Evolutionary conservation across 306 rosid genomes (phyloP), one percentile per base, ranked within the genome.

Genomic region (Echinosophora koreensis): DNA sequence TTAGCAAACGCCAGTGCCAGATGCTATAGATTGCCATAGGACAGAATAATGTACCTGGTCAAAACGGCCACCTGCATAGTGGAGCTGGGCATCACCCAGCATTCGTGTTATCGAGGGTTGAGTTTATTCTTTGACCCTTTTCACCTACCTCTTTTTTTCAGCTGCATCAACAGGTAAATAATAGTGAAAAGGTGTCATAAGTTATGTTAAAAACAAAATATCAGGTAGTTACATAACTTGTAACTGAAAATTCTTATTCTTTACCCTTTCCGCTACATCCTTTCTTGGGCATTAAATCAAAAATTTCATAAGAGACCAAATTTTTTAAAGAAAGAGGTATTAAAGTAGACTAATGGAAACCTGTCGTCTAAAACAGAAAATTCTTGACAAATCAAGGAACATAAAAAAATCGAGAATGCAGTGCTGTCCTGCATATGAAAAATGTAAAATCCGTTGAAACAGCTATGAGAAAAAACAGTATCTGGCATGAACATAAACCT

Each of bases 61-160:
- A 84, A 84, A 78, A 80, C 74, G 79, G 15, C 86, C 84, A 52
- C 77, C 81, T 30, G 87, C 89, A 84, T 85, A 94, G 82, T 83
- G 87, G 69, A 88, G 79, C 4, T 85, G 85, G 82, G 97, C 98
- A 66, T 92, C 90, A 52, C 97, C 97, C 61, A 89, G 75, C 93
- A 86, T 85, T 68, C 61, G 77, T 49, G 88, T 84, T 61, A 90
- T 38, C 47, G 89, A 59, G 90, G 93, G 54, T 81, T 88, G 49
- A 86, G 83, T 71, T 88, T 92, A 60, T 90, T 92, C 80, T 64
- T 94, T 66, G 97, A 87, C 65, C 98, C 97, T 87, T 86, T 90
- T 67, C 85, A 90, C 77, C 98, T 86, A 61, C 97, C 97, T 83
- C 91, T 85, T 82, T 86, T 94, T 79, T 89, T 94, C 41, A 64